Evolutionary conservation across 345 rosid species (phyloP).

Genomic region (Eucalyptus virginea): DNA sequence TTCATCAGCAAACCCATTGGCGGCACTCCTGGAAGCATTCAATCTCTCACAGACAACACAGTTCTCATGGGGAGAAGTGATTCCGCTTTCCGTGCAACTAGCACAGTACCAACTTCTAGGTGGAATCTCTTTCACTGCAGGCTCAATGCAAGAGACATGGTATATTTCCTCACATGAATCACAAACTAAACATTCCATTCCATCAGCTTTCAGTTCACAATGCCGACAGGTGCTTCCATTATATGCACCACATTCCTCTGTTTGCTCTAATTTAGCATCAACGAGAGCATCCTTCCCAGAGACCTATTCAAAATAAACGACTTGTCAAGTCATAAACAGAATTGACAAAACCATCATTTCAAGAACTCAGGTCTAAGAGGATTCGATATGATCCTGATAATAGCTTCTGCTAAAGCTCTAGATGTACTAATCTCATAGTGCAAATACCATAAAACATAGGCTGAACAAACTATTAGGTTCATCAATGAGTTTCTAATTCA

Average conservation of each 20-base stretch:
- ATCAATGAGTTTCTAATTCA: background rate
- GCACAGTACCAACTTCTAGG: slow-evolving; percentile 68
- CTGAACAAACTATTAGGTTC: background rate
- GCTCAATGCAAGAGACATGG: slow-evolving; percentile 75
- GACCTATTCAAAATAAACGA: slow-evolving; percentile 11
- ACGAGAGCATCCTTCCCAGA: slow-evolving; percentile 10
- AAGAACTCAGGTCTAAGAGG: background rate
- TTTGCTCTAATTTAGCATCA: slow-evolving; percentile 31
- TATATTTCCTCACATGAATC: slow-evolving; percentile 82
- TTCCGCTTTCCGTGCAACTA: slow-evolving; percentile 45
- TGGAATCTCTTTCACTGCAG: slow-evolving; percentile 54
- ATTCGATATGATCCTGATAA: background rate
- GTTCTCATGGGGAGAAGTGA: slow-evolving; percentile 56
- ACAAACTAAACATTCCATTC: slow-evolving; percentile 58
- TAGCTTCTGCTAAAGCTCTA: background rate
- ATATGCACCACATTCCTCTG: slow-evolving; percentile 13
- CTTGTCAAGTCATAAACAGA: background rate
- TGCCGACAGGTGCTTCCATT: slow-evolving; percentile 35
- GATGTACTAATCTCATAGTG: background rate
- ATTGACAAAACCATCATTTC: background rate
- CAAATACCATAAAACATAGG: background rate
- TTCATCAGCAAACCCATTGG: slow-evolving; percentile 18
- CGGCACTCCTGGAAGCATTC: slow-evolving; percentile 18
- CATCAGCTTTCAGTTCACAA: slow-evolving; percentile 65
- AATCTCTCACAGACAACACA: slow-evolving; percentile 68